Conservation (phyloP, 352 stramenopile genomes). For the Phytophthora palmivora region DNA sequence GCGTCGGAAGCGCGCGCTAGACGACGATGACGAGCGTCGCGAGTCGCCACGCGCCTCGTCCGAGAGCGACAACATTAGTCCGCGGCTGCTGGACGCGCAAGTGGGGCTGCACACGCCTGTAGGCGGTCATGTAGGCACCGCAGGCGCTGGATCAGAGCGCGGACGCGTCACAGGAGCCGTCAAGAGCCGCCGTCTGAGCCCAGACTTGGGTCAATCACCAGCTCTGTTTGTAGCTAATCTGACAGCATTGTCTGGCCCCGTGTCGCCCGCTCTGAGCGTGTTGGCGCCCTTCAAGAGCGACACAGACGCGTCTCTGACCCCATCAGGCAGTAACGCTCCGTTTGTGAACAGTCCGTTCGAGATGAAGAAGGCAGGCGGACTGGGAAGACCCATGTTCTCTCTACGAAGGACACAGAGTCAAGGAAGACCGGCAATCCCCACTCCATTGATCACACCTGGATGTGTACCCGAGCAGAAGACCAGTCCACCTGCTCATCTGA, state of each 20-base stretch:
- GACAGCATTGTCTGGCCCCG: slow-evolving; percentile 2
- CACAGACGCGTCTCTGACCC: slow-evolving; percentile 11
- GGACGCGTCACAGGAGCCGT: slow-evolving; percentile 29
- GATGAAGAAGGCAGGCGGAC: slow-evolving; percentile 14
- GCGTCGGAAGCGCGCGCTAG: slow-evolving; percentile 47
- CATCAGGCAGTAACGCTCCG: slow-evolving; percentile 1
- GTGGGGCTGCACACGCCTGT: slow-evolving; percentile 7
- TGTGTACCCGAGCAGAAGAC: slow-evolving; percentile 20
- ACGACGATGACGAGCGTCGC: slow-evolving; percentile 29
- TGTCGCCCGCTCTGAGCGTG: slow-evolving; percentile 14
- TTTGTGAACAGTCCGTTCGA: slow-evolving; percentile 27
- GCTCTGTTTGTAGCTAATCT: slow-evolving; percentile 26
- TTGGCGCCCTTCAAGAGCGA: slow-evolving; percentile 26
- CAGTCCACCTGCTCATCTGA: slow-evolving; percentile 17
- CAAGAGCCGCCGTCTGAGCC: slow-evolving; percentile 37
- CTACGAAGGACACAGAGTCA: slow-evolving; percentile 11
- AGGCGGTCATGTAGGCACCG: not conserved
- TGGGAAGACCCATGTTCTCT: slow-evolving; percentile 19
- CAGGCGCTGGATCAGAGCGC: slow-evolving; percentile 7
- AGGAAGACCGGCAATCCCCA: slow-evolving; percentile 9
- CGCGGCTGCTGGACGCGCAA: slow-evolving; percentile 22
- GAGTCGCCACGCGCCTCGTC: slow-evolving; percentile 10
- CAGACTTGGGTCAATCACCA: slow-evolving; percentile 9
- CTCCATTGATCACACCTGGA: slow-evolving; percentile 10
- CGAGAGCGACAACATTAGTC: slow-evolving; percentile 33